Base-by-base conservation (phyloP, 441 rosid species). In the Mallotus repandus region DNA sequence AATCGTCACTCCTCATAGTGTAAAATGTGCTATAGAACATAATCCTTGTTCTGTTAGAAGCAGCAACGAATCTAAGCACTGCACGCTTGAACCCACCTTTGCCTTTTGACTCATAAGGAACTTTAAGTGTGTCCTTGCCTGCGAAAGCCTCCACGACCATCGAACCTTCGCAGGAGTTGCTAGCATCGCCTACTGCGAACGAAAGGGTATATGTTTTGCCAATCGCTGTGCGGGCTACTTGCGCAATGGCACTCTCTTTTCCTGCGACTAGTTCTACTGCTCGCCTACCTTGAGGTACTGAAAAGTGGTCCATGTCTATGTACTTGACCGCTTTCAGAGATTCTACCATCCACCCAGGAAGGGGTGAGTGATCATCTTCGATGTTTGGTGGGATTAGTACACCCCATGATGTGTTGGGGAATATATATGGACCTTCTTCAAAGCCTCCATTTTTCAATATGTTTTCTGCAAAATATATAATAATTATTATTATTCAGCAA, bases 261-360 rank as follows among this genome's bases (percentile, higher is more conserved):
- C 98, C 98, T 11, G 88, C 97, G 0, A 90, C 88, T 0, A 93
- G 96, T 71, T 93, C 96, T 2, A 91, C 71, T 0, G 96, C 98
- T 11, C 85, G 79, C 63, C 78, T 79, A 49, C 93, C 94, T 16
- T 85, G 81, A 0, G 98, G 98, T 55, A 93, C 89, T 0, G 78
- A 64, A 71, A 85, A 90, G 69, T 91, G 94, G 0, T 81, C 80
- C 0, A 73, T 56, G 80, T 94, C 97, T 1, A 94, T 86, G 91
- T 86, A 92, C 68, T 92, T 94, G 19, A 94, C 97, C 2, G 97
- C 97, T 84, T 94, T 94, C 5, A 92, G 92, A 49, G 98, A 94
- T 54, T 89, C 97, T 2, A 90, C 87, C 84, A 87, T 87, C 98
- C 97, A 94, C 5, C 90, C 95, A 0, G 93, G 97, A 41, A 94